These are phyloP conservation scores for Penicillium corylophilum DNA, from an alignment of 2,329 filamentous ascomycete species.

Conservation along the genomic window DNA sequence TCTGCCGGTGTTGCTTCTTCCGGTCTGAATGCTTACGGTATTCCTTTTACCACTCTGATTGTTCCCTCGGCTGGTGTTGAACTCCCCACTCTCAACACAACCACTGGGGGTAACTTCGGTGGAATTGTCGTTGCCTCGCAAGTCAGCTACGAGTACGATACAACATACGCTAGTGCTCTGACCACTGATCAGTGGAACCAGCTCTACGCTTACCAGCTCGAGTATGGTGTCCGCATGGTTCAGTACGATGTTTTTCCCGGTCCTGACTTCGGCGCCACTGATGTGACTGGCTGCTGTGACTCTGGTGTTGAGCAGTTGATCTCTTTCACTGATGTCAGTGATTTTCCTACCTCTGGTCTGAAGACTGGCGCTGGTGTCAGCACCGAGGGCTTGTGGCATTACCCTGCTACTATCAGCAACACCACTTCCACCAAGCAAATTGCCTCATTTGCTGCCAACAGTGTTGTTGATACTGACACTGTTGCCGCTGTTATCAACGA, in stretches of 20 bases:
- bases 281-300: conserved; percentile 49
- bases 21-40: conserved; percentile 61
- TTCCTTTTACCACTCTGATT: conserved; percentile 56
- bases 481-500: conserved; percentile 62
- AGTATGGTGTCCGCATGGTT: conserved; percentile 61
- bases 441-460: conserved; percentile 53
- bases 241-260: conserved; percentile 59
- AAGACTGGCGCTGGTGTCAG: conserved; percentile 51
- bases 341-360: conserved; percentile 56
- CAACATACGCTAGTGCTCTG: conserved; percentile 52
- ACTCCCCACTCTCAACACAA: conserved; percentile 55
- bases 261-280: conserved; percentile 48
- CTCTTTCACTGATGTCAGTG: conserved; percentile 54
- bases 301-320: conserved; percentile 52
- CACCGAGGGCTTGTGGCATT: conserved; percentile 58
- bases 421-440: conserved; percentile 54
- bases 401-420: conserved; percentile 57
- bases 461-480: conserved; percentile 38
- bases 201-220: conserved; percentile 58
- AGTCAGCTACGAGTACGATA: conserved; percentile 55
- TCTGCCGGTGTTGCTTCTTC: conserved; percentile 51
- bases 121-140: conserved; percentile 57
- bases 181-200: conserved; percentile 57
- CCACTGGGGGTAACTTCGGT: conserved; percentile 56
- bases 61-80: conserved; percentile 54